A percentile compares a stretch with the other conserved stretches of the same genome.
These are phyloP conservation scores for Truncatella angustata DNA, from an alignment of 2,329 filamentous ascomycete species.

Conservation along the genomic window DNA sequence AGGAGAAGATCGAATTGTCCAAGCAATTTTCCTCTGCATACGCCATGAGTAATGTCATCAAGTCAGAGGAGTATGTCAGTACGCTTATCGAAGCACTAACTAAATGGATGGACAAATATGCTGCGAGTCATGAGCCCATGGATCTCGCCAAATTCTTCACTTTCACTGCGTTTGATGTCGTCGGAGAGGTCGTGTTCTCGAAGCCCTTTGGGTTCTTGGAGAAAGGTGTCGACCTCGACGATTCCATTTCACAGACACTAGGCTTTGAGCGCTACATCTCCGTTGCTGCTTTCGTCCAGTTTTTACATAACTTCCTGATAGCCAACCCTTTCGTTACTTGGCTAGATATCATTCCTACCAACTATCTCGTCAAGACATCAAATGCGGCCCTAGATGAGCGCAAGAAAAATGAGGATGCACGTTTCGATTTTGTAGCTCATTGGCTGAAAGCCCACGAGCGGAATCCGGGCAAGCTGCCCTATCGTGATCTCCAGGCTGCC, in stretches of 20 bases:
- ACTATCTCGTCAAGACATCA: background rate
- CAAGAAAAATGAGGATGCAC: background rate
- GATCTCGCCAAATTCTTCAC: conserved; percentile 12
- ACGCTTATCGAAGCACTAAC: conserved; percentile 3
- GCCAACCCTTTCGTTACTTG: too few species aligned
- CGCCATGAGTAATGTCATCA: conserved; percentile 21
- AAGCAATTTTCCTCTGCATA: conserved; percentile 30
- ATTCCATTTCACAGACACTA: too few species aligned
- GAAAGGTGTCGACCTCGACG: conserved; percentile 20
- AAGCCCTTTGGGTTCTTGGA: conserved; percentile 26
- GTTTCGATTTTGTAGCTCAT: background rate
- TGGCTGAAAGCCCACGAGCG: background rate
- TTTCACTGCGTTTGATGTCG: conserved; percentile 24
- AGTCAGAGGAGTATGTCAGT: conserved; percentile 13
- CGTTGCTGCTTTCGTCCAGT: too few species aligned
- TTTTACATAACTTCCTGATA: too few species aligned
- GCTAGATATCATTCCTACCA: background rate
- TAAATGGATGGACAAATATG: conserved; percentile 7
- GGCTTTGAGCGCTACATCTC: too few species aligned
- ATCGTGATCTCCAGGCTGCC: background rate
- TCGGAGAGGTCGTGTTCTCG: conserved; percentile 25
- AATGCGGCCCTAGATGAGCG: background rate
- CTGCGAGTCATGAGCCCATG: conserved; percentile 5
- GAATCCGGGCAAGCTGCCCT: background rate
- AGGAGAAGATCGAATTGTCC: conserved; percentile 12